Evolutionary conservation across 129 eudicot genomes (phyloP).

Genomic region (Sambucus nigra): DNA sequence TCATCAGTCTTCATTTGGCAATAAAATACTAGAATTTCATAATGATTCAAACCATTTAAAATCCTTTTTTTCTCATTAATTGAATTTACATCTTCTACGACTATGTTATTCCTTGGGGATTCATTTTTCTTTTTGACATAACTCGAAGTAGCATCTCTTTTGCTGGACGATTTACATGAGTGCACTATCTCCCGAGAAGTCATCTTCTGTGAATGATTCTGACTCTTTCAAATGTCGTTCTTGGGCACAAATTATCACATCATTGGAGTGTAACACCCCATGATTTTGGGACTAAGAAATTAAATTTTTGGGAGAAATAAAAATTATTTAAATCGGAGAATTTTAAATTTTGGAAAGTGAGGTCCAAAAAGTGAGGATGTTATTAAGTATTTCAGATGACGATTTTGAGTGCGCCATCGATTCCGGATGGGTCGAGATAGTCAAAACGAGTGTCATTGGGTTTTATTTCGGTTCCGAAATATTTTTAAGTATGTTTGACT

Average conservation of each 20-base stretch:
- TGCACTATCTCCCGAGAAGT: slow-evolving; percentile 44
- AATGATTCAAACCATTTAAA: slow-evolving; percentile 55
- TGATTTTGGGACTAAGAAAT: no score
- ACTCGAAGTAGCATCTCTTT: slow-evolving; percentile 27
- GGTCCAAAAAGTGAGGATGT: no score
- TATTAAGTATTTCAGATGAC: no score
- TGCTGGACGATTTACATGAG: slow-evolving; percentile 32
- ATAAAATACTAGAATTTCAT: slow-evolving; percentile 67
- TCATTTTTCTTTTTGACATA: slow-evolving; percentile 47
- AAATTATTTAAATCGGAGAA: no score
- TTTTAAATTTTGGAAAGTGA: slow-evolving; percentile 60
- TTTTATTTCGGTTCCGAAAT: no score
- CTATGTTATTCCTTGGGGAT: slow-evolving; percentile 34
- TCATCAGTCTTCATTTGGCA: slow-evolving; percentile 54
- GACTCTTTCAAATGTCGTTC: slow-evolving; percentile 50
- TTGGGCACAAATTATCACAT: slow-evolving; percentile 83
- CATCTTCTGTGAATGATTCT: slow-evolving; percentile 52
- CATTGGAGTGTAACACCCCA: slow-evolving; percentile 69
- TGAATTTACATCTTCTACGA: slow-evolving; percentile 51
- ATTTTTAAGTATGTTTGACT: no score
- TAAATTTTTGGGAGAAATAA: no score
- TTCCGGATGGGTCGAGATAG: no score
- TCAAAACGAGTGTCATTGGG: no score
- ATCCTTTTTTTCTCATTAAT: slow-evolving; percentile 69
- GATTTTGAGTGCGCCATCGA: no score